phyloP scores from a whole-genome alignment of 306 rosid genomes.

The Cicer chorassanicum region DNA sequence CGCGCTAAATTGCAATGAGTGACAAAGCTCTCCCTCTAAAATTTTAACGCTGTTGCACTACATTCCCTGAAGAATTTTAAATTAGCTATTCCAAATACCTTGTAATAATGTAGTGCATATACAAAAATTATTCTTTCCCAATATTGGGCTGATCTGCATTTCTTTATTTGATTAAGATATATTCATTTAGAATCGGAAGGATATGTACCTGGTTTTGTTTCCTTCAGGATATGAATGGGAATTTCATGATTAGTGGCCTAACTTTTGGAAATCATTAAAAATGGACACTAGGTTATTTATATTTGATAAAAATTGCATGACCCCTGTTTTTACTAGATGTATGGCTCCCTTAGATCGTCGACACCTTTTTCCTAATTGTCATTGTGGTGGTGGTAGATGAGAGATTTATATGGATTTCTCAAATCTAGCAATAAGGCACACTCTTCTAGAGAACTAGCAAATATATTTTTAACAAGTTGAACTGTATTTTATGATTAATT shows the following conservation, averaged over 20 bases:
- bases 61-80: no score
- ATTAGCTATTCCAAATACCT: background rate
- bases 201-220: constrained; percentile 8
- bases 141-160: background rate
- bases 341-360: constrained; percentile 27
- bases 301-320: background rate
- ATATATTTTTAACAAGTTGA: background rate
- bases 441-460: background rate
- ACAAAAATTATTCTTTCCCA: background rate
- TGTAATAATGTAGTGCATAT: no score
- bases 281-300: constrained; percentile 11
- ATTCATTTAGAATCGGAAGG: constrained; percentile 5
- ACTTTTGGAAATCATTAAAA: constrained; percentile 40
- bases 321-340: constrained; percentile 16
- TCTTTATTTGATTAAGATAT: constrained; percentile 13
- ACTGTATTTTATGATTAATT: constrained; percentile 21
- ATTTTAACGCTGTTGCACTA: no score
- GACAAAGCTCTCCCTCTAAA: no score
- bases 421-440: background rate
- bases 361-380: constrained; percentile 1
- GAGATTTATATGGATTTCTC: constrained; percentile 18
- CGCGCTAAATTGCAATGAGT: no score
- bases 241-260: background rate
- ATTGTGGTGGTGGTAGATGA: background rate
- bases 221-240: constrained; percentile 1